Conservation (phyloP, 306 rosid species). For the Delonix regia region DNA sequence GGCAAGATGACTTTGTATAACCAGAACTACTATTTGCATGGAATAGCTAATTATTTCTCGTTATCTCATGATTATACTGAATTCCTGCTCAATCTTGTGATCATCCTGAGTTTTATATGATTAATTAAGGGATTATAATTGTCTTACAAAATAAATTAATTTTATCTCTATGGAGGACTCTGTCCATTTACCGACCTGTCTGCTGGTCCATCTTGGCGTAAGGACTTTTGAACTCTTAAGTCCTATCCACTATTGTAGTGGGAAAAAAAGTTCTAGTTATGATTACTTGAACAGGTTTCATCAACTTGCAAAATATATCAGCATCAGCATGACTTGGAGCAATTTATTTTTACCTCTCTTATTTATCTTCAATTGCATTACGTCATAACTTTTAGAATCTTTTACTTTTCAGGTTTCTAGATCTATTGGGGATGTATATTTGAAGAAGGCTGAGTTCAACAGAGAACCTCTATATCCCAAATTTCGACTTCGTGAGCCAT, state of each 20-base stretch:
- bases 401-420: slow-evolving; percentile 64
- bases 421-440: slow-evolving; percentile 72
- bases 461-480: slow-evolving; percentile 66
- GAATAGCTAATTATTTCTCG: background rate
- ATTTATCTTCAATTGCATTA: slow-evolving; percentile 4
- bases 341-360: background rate
- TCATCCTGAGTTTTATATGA: background rate
- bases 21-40: background rate
- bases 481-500: slow-evolving; percentile 71
- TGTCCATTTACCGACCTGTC: background rate
- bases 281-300: background rate
- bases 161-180: background rate
- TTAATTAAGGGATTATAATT: background rate
- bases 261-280: background rate
- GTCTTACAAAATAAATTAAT: background rate
- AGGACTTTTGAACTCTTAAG: background rate
- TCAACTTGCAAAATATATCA: background rate
- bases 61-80: background rate
- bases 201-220: background rate
- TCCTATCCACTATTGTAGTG: background rate
- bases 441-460: slow-evolving; percentile 72
- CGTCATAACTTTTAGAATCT: slow-evolving; percentile 16
- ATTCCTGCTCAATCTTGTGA: background rate
- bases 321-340: slow-evolving; percentile 7
- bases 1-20: background rate